These are phyloP conservation scores for Colletotrichum gloeosporioides DNA, from an alignment of 2,329 filamentous ascomycete genomes.

Conservation along the genomic window DNA sequence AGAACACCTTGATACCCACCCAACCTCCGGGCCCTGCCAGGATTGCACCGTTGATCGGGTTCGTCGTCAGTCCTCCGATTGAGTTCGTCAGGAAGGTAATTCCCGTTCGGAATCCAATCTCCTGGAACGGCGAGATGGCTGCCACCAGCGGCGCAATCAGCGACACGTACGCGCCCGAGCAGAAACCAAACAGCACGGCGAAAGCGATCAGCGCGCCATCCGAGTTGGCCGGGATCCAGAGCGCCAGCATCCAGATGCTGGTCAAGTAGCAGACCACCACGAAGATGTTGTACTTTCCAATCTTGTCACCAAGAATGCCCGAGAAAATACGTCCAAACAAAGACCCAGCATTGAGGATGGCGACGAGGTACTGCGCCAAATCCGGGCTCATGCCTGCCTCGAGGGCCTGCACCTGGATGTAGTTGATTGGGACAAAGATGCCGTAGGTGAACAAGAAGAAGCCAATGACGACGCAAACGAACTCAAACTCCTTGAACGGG, in stretches of 20 bases:
- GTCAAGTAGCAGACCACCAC: slow-evolving; percentile 51
- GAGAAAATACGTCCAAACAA: slow-evolving; percentile 41
- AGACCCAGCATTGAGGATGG: slow-evolving; percentile 43
- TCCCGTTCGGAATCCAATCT: slow-evolving; percentile 57
- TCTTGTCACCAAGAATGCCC: slow-evolving; percentile 37
- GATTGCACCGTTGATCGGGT: slow-evolving; percentile 59
- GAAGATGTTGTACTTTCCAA: slow-evolving; percentile 46
- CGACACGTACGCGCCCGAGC: slow-evolving; percentile 45
- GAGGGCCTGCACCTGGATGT: slow-evolving; percentile 36
- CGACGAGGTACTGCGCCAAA: slow-evolving; percentile 37
- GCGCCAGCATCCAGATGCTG: slow-evolving; percentile 38
- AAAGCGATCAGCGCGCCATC: slow-evolving; percentile 39
- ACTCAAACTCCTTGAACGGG: slow-evolving; percentile 35
- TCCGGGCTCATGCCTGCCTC: slow-evolving; percentile 29
- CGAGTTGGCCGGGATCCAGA: slow-evolving; percentile 46
- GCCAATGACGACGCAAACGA: slow-evolving; percentile 32
- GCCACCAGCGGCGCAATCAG: slow-evolving; percentile 42
- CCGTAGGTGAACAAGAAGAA: slow-evolving; percentile 41
- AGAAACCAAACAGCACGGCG: slow-evolving; percentile 46
- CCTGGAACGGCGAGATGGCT: slow-evolving; percentile 59
- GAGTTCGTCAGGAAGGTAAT: slow-evolving; percentile 57
- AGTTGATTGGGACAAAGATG: slow-evolving; percentile 41
- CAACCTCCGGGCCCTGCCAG: slow-evolving; percentile 32
- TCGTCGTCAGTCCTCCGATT: slow-evolving; percentile 61
- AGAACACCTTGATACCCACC: slow-evolving; percentile 41